Evolutionary conservation across 139 green algal genomes (phyloP).

Genomic region (Auxenochlorella pyrenoidosa): DNA sequence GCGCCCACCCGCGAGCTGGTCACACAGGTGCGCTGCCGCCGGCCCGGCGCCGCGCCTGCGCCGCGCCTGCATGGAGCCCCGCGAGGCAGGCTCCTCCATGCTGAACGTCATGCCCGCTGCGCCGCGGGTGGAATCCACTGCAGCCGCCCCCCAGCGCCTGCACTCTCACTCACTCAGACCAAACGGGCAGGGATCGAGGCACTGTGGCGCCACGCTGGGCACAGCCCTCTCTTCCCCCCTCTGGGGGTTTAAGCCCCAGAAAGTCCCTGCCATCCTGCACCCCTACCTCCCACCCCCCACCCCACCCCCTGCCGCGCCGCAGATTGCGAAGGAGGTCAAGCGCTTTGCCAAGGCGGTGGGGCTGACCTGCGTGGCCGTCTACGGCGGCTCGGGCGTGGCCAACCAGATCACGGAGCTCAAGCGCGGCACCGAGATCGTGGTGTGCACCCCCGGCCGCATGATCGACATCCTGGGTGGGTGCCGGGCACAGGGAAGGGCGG

Average conservation of each 20-base stretch:
- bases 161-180: no score
- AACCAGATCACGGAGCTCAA: constrained; percentile 97
- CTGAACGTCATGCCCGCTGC: no score
- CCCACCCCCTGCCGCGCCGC: neutral
- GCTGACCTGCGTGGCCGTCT: constrained; percentile 83
- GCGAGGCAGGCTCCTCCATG: no score
- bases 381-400: constrained; percentile 90
- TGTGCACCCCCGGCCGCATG: constrained; percentile 97
- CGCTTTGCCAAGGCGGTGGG: constrained; percentile 76
- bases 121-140: no score
- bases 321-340: constrained; percentile 62
- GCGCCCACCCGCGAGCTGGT: constrained; percentile 97
- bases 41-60: no score
- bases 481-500: neutral
- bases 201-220: no score
- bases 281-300: neutral
- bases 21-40: constrained; percentile 74
- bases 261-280: no score
- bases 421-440: constrained; percentile 87
- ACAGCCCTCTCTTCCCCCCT: no score
- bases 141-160: no score
- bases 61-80: no score
- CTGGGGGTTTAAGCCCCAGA: no score
- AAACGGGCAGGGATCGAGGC: no score
- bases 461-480: constrained; percentile 92